A percentile compares a stretch with the other conserved stretches of the same genome.
Evolutionary conservation across 257 asterid genomes (phyloP).

Genomic region (Nicotiana knightiana): DNA sequence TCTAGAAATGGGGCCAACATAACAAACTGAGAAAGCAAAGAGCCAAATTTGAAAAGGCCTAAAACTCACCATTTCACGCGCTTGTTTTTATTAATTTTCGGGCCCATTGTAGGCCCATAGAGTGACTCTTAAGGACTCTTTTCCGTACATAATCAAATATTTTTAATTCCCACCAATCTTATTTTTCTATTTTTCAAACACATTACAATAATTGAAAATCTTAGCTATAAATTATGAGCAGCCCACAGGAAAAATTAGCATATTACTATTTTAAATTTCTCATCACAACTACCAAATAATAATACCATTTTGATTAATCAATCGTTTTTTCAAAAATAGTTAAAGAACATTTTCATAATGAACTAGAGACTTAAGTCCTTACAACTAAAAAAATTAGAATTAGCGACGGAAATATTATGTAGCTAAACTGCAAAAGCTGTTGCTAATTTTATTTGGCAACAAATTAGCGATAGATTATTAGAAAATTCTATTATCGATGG

Average conservation of each 20-base stretch:
- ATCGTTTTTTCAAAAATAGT: neutral
- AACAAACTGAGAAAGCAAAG: constrained; percentile 15
- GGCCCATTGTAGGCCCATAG: constrained; percentile 2
- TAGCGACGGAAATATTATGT: too few species aligned
- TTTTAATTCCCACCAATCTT: neutral
- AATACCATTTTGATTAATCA: neutral
- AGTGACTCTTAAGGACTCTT: constrained; percentile 3
- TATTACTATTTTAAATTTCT: neutral
- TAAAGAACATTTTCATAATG: neutral
- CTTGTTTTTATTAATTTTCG: neutral
- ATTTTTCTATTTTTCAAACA: neutral
- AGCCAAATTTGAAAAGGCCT: constrained; percentile 6
- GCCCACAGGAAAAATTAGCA: neutral
- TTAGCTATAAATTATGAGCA: neutral
- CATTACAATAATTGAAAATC: neutral
- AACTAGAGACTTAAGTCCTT: neutral
- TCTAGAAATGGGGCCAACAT: constrained; percentile 22
- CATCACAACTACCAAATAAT: neutral
- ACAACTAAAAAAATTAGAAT: too few species aligned
- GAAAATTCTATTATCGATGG: too few species aligned
- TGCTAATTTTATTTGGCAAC: too few species aligned
- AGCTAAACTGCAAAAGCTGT: too few species aligned
- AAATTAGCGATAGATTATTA: too few species aligned
- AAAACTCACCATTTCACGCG: constrained; percentile 23
- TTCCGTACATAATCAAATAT: constrained; percentile 12